Percentiles rank a stretch among this genome's conserved stretches.
Evolutionary conservation across 805 yeast species (phyloP).

Genomic region (Pichia kluyveri): DNA sequence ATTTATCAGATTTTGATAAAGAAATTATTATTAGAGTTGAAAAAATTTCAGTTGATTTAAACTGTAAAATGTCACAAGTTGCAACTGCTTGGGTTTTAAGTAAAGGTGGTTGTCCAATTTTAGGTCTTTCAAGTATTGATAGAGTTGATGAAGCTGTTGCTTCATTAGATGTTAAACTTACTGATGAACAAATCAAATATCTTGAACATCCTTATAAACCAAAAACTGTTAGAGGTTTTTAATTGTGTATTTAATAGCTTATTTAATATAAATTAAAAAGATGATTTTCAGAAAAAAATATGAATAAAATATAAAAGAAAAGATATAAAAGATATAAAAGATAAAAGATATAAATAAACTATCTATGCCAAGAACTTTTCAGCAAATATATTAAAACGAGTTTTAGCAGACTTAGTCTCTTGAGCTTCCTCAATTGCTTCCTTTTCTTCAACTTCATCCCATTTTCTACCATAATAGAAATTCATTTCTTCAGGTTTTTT

Average conservation of each 20-base stretch:
- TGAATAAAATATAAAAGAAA: neutral
- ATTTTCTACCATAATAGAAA: slow-evolving; percentile 26
- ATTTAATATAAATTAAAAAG: too few species aligned
- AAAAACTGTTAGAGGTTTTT: slow-evolving; percentile 1
- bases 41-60: slow-evolving; percentile 37
- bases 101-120: slow-evolving; percentile 47
- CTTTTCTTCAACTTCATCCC: slow-evolving; percentile 16
- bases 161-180: slow-evolving; percentile 32
- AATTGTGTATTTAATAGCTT: too few species aligned
- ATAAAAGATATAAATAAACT: neutral
- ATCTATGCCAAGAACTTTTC: slow-evolving; percentile 14
- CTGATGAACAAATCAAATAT: slow-evolving; percentile 27
- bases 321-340: neutral
- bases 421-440: slow-evolving; percentile 11
- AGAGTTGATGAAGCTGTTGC: slow-evolving; percentile 43
- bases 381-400: slow-evolving; percentile 8
- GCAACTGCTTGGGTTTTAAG: slow-evolving; percentile 45
- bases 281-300: too few species aligned
- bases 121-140: slow-evolving; percentile 40
- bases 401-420: slow-evolving; percentile 1
- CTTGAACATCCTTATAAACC: slow-evolving; percentile 29
- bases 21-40: slow-evolving; percentile 44
- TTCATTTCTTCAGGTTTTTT: slow-evolving; percentile 27
- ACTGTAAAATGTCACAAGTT: slow-evolving; percentile 44
- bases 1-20: slow-evolving; percentile 20